Evolutionary conservation across 2,329 filamentous ascomycete species (phyloP).

Genomic region (Clarireedia hainanense): DNA sequence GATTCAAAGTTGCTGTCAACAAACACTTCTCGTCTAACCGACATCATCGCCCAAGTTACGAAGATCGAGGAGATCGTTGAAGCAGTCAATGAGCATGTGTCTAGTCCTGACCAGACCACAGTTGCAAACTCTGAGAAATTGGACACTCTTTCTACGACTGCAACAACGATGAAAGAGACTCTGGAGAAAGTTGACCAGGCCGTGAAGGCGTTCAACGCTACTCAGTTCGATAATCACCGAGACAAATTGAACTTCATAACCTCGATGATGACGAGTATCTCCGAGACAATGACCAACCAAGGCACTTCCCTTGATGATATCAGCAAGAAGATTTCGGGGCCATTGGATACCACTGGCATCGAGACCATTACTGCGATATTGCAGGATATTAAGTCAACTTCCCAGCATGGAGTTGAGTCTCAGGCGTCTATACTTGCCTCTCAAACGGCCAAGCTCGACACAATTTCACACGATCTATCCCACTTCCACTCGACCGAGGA

Average conservation of each 20-base stretch:
- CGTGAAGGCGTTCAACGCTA: conserved; percentile 8
- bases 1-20: conserved; percentile 17
- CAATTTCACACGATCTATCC: conserved; percentile 4
- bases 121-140: conserved; percentile 9
- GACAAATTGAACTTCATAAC: conserved; percentile 9
- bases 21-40: conserved; percentile 15
- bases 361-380: conserved; percentile 5
- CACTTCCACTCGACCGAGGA: conserved; percentile 2
- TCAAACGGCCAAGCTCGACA: conserved; percentile 5
- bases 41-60: conserved; percentile 12
- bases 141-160: conserved; percentile 12
- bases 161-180: conserved; percentile 11
- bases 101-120: conserved; percentile 3
- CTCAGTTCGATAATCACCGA: conserved; percentile 7
- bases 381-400: background rate
- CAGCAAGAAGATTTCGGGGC: conserved; percentile 4
- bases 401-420: background rate
- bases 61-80: conserved; percentile 14
- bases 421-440: background rate
- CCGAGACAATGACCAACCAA: conserved; percentile 9
- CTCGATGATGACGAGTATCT: conserved; percentile 10
- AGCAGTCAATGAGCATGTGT: conserved; percentile 11
- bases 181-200: conserved; percentile 5
- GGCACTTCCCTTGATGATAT: conserved; percentile 8
- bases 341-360: conserved; percentile 7